These are phyloP conservation scores for Penicillium griseofulvum DNA, from an alignment of 2,329 filamentous ascomycete genomes.

Conservation along the genomic window DNA sequence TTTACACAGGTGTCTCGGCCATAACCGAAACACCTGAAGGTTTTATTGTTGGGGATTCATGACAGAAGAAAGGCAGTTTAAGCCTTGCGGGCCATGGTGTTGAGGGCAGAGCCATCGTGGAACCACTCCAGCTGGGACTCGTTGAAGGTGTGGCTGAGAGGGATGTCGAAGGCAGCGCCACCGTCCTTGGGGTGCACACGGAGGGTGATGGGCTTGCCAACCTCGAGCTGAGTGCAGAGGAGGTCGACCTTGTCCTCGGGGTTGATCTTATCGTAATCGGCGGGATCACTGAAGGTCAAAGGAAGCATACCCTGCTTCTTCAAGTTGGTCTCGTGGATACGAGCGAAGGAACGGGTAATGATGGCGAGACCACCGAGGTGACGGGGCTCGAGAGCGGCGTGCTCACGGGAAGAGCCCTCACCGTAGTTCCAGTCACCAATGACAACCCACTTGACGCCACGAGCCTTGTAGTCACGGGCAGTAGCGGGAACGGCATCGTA, in stretches of 20 bases:
- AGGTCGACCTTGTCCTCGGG: constrained; percentile 91
- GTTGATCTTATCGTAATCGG: constrained; percentile 96
- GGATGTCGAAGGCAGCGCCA: constrained; percentile 68
- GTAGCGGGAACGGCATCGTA: constrained; percentile 87
- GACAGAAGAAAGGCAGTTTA: constrained; percentile 23
- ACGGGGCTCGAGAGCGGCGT: constrained; percentile 94
- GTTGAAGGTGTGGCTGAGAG: constrained; percentile 96
- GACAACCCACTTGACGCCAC: constrained; percentile 95
- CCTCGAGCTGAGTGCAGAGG: constrained; percentile 80
- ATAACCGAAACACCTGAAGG: constrained; percentile 8
- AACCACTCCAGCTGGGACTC: constrained; percentile 98
- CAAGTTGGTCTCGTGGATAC: constrained; percentile 99
- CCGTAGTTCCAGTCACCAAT: constrained; percentile 99
- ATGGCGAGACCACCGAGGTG: constrained; percentile 96
- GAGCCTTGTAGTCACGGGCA: constrained; percentile 97
- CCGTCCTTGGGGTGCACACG: constrained; percentile 89
- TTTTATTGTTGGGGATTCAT: constrained; percentile 8
- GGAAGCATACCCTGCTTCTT: constrained; percentile 99
- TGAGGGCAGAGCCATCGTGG: constrained; percentile 93
- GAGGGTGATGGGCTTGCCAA: constrained; percentile 91
- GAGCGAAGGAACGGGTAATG: constrained; percentile 91
- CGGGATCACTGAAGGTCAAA: constrained; percentile 88
- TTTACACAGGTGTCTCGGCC: constrained; percentile 21
- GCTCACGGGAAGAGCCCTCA: constrained; percentile 95
- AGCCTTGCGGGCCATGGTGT: constrained; percentile 87